Conservation (phyloP, 2,329 filamentous ascomycete species). For the Monilinia fructicola region DNA sequence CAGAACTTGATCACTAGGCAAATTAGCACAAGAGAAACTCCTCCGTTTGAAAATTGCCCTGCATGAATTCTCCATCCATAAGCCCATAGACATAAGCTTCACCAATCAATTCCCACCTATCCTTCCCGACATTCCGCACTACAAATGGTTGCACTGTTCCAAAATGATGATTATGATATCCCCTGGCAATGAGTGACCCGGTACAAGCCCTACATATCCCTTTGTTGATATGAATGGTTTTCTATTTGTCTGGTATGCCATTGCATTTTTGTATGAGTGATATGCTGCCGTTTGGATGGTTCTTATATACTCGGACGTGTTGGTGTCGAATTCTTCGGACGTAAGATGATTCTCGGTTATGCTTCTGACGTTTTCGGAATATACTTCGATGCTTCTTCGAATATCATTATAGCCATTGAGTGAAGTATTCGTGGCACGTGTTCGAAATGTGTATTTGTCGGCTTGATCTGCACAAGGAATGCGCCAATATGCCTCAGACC, state of each 20-base stretch:
- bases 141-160: conserved; percentile 23
- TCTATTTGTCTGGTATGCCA: conserved; percentile 20
- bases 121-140: conserved; percentile 8
- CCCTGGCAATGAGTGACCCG: conserved; percentile 7
- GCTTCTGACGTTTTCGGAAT: neutral
- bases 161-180: conserved; percentile 24
- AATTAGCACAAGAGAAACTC: conserved; percentile 14
- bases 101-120: conserved; percentile 13
- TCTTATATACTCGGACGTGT: neutral
- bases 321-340: neutral
- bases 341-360: neutral
- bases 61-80: conserved; percentile 22
- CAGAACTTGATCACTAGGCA: neutral
- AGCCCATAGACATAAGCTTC: conserved; percentile 20
- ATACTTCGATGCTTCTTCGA: conserved; percentile 18
- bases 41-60: neutral
- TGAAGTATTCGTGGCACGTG: neutral
- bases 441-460: neutral
- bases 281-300: conserved; percentile 1
- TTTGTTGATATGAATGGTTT: conserved; percentile 22
- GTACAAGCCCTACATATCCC: conserved; percentile 24
- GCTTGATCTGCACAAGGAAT: conserved; percentile 22
- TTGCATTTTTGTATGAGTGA: conserved; percentile 16
- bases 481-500: conserved; percentile 23
- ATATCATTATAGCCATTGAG: conserved; percentile 13